Conservation (phyloP, 768 basidiomycete genomes). For the Kockovaella imperatae region DNA sequence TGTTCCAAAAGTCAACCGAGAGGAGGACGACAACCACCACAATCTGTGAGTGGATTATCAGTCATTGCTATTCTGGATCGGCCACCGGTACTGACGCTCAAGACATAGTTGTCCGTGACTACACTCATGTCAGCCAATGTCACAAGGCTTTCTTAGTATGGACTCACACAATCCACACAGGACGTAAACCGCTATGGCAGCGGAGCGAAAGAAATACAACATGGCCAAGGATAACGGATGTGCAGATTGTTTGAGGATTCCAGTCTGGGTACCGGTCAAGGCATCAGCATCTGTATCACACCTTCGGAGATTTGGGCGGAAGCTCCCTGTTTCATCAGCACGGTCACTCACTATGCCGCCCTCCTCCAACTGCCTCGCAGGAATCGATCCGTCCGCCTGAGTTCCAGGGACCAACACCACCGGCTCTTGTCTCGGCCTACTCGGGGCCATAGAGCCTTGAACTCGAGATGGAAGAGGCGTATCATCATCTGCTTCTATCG, state of each 20-base stretch:
- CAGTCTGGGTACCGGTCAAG: slow-evolving; percentile 15
- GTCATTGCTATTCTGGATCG: background rate
- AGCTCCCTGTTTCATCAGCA: background rate
- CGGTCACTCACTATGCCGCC: slow-evolving; percentile 52
- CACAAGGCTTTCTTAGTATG: too few relatives aligned
- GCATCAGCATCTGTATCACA: too few relatives aligned
- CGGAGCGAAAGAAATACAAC: slow-evolving; percentile 76
- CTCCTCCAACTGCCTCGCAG: slow-evolving; percentile 61
- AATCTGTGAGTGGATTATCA: slow-evolving; percentile 51
- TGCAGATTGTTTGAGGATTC: slow-evolving; percentile 35
- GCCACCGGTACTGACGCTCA: slow-evolving; percentile 60
- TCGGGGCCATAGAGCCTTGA: slow-evolving; percentile 41
- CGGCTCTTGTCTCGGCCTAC: slow-evolving; percentile 44
- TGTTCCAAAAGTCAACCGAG: slow-evolving; percentile 98
- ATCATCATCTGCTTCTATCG: slow-evolving; percentile 78
- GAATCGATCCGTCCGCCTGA: slow-evolving; percentile 40
- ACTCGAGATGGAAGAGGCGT: slow-evolving; percentile 15
- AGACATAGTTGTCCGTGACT: slow-evolving; percentile 82
- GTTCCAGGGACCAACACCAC: slow-evolving; percentile 29
- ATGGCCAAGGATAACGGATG: slow-evolving; percentile 69
- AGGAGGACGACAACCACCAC: slow-evolving; percentile 87
- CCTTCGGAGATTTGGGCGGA: too few relatives aligned
- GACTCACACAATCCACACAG: slow-evolving; percentile 63
- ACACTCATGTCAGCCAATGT: slow-evolving; percentile 28
- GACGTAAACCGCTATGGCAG: slow-evolving; percentile 85